Base-by-base conservation (phyloP, 441 rosid species). In the Euphorbia corollata region DNA sequence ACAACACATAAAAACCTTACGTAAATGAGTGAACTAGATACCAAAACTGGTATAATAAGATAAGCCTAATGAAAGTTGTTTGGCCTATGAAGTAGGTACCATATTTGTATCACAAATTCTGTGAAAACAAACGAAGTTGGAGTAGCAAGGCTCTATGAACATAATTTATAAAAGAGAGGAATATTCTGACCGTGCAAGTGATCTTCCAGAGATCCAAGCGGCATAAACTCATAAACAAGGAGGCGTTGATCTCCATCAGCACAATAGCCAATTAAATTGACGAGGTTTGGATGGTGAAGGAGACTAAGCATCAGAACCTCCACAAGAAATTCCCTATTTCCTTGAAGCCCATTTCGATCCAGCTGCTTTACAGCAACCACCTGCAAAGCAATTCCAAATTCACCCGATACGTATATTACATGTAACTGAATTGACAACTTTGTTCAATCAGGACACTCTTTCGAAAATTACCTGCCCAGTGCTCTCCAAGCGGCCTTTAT, bases 241-340 rank as follows among this genome's bases (percentile, higher is more conserved):
- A 93, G 93, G 70, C 97, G 91, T 34, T 93, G 99, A 69, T 93
- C 99, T 51, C 96, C 96, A 77, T 93, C 97, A 34, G 99, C 99
- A 64, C 99, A 91, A 79, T 93, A 93, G 67, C 99, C 99, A 62
- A 91, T 91, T 83, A 93, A 75, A 80, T 91, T 93, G 60, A 91
- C 97, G 55, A 93, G 97, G 72, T 93, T 91, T 58, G 87, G 70
- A 67, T 91, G 97, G 88, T 93, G 99, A 64, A 93, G 81, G 73
- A 93, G 92, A 75, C 99, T 93, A 71, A 93, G 96, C 97, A 93
- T 91, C 57, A 93, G 96, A 80, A 93, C 99, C 78, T 91, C 97
- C 59, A 91, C 99, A 68, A 89, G 85, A 80, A 93, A 93, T 78
- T 93, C 97, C 84, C 99, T 82, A 70, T 91, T 93, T 78, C 99